Evolutionary conservation across 805 yeast genomes (phyloP), one percentile per base, ranked within the genome.

Genomic region (Scheffersomyces stipitis): DNA sequence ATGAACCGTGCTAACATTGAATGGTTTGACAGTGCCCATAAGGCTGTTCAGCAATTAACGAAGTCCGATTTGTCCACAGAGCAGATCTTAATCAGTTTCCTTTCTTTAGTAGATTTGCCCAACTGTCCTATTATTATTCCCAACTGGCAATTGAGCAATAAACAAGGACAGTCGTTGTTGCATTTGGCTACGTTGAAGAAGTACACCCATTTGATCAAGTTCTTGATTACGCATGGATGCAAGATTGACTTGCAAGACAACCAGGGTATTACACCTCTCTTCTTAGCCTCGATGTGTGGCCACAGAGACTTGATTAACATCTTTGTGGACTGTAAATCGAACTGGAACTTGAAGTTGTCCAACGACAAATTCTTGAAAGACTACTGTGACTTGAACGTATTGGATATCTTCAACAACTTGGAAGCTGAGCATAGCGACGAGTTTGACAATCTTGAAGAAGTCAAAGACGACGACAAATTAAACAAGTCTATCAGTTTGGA

Each of bases 251-350:
- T 73, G 31, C 78, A 76, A 50, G 99, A 93, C 58, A 71, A 74
- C 29, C 86, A 82, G 54, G 96, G 96, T 1, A 77, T 78, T 44
- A 83, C 96, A 0, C 96, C 99, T 4, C 67, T 93, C 39, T 96
- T 90, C 58, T 81, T 85, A 54, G 96, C 97, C 0, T 77, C 88
- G 22, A 58, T 90, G 48, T 70, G 73, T 46, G 96, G 96, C 22
- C 75, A 84, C 52, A 67, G 86, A 34, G 81, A 76, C 31, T 69
- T 83, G 27, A 83, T 86, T 42, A 71, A 74, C 30, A 52, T 82
- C 29, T 69, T 86, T 44, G 55, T 82, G 28, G 80, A 73, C 26
- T 81, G 83, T 54, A 82, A 80, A 34, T 84, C 91, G 1, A 79
- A 76, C 46, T 60, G 75, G 44, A 65, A 70, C 26, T 56, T 73